These are phyloP conservation scores for Chrysosphaeria jannelii DNA, from an alignment of 2,329 filamentous ascomycete species.

Conservation along the genomic window DNA sequence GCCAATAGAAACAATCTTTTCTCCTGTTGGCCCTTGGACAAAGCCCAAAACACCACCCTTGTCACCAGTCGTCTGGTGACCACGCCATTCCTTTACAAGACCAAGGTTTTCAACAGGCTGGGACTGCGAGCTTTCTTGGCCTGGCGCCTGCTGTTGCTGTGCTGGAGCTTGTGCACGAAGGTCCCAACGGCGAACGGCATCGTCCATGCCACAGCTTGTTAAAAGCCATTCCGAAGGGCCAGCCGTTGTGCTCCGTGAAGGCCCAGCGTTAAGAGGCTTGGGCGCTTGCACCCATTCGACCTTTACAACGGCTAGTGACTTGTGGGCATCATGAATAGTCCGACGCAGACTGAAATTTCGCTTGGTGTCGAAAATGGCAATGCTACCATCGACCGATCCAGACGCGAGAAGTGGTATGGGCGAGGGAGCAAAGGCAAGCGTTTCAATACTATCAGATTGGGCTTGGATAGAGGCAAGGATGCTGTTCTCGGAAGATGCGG, in stretches of 20 bases:
- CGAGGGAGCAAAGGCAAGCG: constrained; percentile 30
- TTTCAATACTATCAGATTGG: constrained; percentile 49
- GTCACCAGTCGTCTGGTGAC: constrained; percentile 59
- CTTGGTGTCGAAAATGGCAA: constrained; percentile 64
- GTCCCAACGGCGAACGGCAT: constrained; percentile 75
- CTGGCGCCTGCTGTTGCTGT: not conserved
- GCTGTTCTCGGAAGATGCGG: too few species aligned
- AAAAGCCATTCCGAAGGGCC: constrained; percentile 25
- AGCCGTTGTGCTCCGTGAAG: constrained; percentile 1
- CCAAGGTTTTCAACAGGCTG: constrained; percentile 12
- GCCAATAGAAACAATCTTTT: constrained; percentile 59
- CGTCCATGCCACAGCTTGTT: constrained; percentile 77
- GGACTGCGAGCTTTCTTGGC: not conserved
- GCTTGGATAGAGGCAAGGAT: constrained; percentile 64
- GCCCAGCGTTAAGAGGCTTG: constrained; percentile 1
- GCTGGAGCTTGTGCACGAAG: constrained; percentile 16
- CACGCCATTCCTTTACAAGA: constrained; percentile 63
- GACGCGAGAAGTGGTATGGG: constrained; percentile 25
- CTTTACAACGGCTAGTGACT: constrained; percentile 73
- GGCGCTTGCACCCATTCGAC: constrained; percentile 41
- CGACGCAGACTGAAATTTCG: constrained; percentile 67
- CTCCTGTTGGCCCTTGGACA: constrained; percentile 48
- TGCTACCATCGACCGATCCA: constrained; percentile 42
- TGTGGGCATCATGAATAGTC: constrained; percentile 56
- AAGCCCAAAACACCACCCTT: constrained; percentile 76